Evolutionary conservation across 2,329 filamentous ascomycete species (phyloP), one percentile per base, ranked within the genome.

Genomic region (Botrytis pseudocinerea): DNA sequence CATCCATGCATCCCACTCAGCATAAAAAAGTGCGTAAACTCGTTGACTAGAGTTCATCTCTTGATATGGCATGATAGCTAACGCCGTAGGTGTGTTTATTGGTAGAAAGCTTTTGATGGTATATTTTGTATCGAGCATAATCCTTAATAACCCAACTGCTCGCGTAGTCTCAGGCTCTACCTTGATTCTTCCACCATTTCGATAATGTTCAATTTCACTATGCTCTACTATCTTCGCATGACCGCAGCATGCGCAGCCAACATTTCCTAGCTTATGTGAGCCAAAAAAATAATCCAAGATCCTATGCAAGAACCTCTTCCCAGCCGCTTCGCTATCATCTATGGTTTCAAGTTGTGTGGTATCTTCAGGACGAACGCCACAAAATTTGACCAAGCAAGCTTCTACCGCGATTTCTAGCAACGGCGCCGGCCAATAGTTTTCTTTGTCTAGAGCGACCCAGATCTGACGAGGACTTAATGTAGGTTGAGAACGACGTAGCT

Each of bases 1-100:
- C 65, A 69, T 69, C 65, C 65, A 69, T 22, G 48, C 65, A 69
- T 69, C 25, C 65, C 65, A 69, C 12, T 69, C 65, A 3, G 48
- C 65, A 57, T 57, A 69, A 38, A 69, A 69, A 20, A 69, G 65
- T 7, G 25, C 10, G 18, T 69, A 69, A 14, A 42, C 65, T 22
- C 48, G 35, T 22, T 69, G 65, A 42, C 35, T 38, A 57, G 20
- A 18, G 18, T 22, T 38, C 65, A 57, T 69, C 5, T 38, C 38
- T 2, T 10, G 40, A 22, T 16, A 42, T 25, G 65, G 2, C n/a
- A 57, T 57, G 0, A 1, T 4, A 42, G 65, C n/a, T 32, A 69
- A 42, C 4, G 20, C n/a, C 10, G 38, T 44, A 8, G 65, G 65
- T 28, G 65, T 57, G 5, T 42, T 12, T 57, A n/a, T 51, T 44